Percentiles rank a stretch among this genome's conserved stretches.
Conservation (phyloP, 208 protist species). For the Wallacemonas collosoma region DNA sequence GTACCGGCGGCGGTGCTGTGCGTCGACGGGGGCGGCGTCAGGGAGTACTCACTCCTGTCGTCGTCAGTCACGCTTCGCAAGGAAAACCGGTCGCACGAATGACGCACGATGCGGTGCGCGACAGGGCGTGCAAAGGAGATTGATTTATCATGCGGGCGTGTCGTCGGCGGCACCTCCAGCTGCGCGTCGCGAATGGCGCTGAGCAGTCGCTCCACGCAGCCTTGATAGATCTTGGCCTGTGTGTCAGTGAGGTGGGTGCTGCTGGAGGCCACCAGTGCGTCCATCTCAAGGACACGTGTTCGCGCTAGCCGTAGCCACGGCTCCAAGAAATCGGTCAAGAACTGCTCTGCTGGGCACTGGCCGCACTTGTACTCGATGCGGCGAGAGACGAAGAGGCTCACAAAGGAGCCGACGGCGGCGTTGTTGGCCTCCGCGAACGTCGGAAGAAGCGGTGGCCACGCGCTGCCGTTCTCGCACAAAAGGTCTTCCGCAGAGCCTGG, state of each 20-base stretch:
- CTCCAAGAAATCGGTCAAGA: slow-evolving; percentile 27
- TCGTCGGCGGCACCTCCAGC: slow-evolving; percentile 22
- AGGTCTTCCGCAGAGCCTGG: slow-evolving; percentile 3
- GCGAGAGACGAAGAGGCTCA: slow-evolving; percentile 37
- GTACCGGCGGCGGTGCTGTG: slow-evolving; percentile 14
- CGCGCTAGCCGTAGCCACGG: slow-evolving; percentile 35
- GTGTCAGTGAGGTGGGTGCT: slow-evolving; percentile 21
- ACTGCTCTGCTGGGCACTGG: slow-evolving; percentile 23
- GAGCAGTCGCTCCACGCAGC: slow-evolving; percentile 34
- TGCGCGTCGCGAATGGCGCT: slow-evolving; percentile 40
- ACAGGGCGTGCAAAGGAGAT: slow-evolving; percentile 46
- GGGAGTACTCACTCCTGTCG: slow-evolving; percentile 20
- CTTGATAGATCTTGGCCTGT: slow-evolving; percentile 20
- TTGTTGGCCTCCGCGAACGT: slow-evolving; percentile 32
- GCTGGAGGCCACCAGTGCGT: neutral
- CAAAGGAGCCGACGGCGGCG: slow-evolving; percentile 29
- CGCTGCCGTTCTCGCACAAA: slow-evolving; percentile 21
- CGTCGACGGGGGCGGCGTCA: slow-evolving; percentile 2
- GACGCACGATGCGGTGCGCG: slow-evolving; percentile 41
- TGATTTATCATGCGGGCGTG: slow-evolving; percentile 25
- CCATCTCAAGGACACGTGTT: slow-evolving; percentile 13
- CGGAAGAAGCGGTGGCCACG: slow-evolving; percentile 40
- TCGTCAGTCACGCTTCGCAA: slow-evolving; percentile 34
- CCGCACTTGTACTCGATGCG: slow-evolving; percentile 52
- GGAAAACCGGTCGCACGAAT: slow-evolving; percentile 41